A percentile compares a stretch with the other conserved stretches of the same genome.
Conservation (phyloP, 2,329 filamentous ascomycete genomes). For the Penicillium sp. region DNA sequence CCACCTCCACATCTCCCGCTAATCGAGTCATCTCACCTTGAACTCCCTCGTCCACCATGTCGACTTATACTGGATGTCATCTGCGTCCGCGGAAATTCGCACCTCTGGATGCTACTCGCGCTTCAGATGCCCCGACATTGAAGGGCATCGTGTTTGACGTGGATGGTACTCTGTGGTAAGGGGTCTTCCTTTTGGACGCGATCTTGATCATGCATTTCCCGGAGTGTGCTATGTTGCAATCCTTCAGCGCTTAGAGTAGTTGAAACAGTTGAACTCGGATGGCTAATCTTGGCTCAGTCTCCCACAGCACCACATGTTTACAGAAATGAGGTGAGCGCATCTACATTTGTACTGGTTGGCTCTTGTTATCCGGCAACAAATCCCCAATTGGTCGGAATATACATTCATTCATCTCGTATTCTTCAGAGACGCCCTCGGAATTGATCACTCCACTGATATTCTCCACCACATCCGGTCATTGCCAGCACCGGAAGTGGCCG, state of each 20-base stretch:
- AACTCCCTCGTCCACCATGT: slow-evolving; percentile 20
- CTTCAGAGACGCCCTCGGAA: slow-evolving; percentile 57
- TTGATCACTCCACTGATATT: slow-evolving; percentile 70
- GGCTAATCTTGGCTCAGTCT: slow-evolving; percentile 49
- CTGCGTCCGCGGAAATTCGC: slow-evolving; percentile 45
- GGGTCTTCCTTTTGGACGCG: background rate
- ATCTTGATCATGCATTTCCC: no score
- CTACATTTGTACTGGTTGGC: no score
- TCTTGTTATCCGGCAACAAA: no score
- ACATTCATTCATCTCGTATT: background rate
- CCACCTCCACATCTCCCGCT: slow-evolving; percentile 1
- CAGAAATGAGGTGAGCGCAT: slow-evolving; percentile 65
- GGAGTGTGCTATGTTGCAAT: no score
- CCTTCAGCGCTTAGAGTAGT: no score
- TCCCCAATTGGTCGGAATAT: no score
- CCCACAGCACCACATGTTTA: slow-evolving; percentile 94
- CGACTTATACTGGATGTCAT: slow-evolving; percentile 11
- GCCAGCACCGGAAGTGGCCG: slow-evolving; percentile 53
- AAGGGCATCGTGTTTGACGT: slow-evolving; percentile 78
- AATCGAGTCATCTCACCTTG: slow-evolving; percentile 1
- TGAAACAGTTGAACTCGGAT: background rate
- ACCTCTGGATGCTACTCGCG: slow-evolving; percentile 40
- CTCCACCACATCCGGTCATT: slow-evolving; percentile 79
- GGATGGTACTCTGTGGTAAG: slow-evolving; percentile 87
- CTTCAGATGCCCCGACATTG: slow-evolving; percentile 40